phyloP scores from a whole-genome alignment of 768 basidiomycete genomes.

The Phlebiopsis gigantea region DNA sequence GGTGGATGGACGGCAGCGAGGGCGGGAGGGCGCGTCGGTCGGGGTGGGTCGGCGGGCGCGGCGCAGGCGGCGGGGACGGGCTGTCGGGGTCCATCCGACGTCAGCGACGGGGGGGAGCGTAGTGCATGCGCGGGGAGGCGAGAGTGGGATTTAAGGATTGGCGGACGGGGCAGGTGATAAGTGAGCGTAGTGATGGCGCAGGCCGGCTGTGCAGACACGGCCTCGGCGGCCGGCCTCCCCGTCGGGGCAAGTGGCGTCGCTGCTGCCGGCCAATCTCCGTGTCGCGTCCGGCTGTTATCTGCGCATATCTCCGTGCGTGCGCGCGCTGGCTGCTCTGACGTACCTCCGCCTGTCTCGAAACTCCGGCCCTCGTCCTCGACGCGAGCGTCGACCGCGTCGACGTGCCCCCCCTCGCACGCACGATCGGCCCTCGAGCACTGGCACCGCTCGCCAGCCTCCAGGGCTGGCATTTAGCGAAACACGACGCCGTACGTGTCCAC shows the following conservation, averaged over 20 bases:
- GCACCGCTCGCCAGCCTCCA: not conserved
- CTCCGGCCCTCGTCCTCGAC: no score
- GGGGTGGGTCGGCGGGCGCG: not conserved
- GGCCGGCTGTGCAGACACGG: not conserved
- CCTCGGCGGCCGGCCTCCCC: not conserved
- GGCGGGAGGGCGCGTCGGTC: conserved; percentile 18
- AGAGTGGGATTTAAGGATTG: conserved; percentile 14
- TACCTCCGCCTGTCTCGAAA: no score
- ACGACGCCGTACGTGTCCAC: not conserved
- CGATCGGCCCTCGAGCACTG: not conserved
- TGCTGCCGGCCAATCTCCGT: conserved; percentile 7
- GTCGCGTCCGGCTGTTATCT: conserved; percentile 8
- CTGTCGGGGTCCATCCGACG: conserved; percentile 33
- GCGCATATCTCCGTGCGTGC: conserved; percentile 16
- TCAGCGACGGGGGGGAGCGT: not conserved
- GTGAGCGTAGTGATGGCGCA: not conserved
- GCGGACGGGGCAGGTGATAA: not conserved
- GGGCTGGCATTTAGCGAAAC: conserved; percentile 1
- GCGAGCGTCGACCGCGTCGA: not conserved
- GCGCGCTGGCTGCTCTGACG: no score
- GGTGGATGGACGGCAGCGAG: conserved; percentile 60
- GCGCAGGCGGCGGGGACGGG: conserved; percentile 26
- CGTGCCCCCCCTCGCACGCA: not conserved
- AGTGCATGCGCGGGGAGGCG: conserved; percentile 17
- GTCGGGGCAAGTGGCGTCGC: not conserved